Conservation (phyloP, 1,284 basidiomycete genomes). For the Trichosporon coremiiforme region DNA sequence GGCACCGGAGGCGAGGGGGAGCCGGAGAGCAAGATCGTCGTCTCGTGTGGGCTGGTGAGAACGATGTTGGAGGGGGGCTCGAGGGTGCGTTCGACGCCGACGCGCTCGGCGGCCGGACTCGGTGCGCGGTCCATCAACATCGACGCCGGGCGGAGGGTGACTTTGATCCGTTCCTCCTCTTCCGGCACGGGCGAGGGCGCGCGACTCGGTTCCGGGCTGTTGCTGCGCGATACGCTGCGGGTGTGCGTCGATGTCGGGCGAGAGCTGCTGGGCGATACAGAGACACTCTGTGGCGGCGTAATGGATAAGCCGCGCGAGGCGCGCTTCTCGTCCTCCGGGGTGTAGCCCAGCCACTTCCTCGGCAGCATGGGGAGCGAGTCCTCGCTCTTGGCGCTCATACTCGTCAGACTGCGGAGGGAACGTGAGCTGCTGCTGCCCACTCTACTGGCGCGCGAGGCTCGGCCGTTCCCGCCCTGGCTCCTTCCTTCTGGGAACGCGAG, state of each 20-base stretch:
- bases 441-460: not conserved
- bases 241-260: slow-evolving; percentile 5
- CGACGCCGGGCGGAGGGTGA: slow-evolving; percentile 1
- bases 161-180: not conserved
- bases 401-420: not conserved
- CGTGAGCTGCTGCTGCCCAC: not conserved
- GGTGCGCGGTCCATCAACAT: not conserved
- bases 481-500: slow-evolving; percentile 22
- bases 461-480: not conserved
- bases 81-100: not conserved
- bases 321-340: not conserved
- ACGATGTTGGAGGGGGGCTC: not conserved
- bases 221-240: not conserved
- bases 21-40: not conserved
- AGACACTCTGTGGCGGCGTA: not conserved
- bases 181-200: not conserved
- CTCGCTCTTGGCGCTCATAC: not conserved
- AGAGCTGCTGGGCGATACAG: not conserved
- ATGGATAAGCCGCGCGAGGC: not conserved
- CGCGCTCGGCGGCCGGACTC: not conserved
- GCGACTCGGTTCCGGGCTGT: not conserved
- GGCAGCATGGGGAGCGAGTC: slow-evolving; percentile 1
- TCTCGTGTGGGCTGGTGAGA: slow-evolving; percentile 4
- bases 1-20: not conserved
- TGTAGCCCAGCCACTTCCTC: slow-evolving; percentile 11